Conservation (phyloP, 805 yeast species). For the Priceomyces haplophilus region DNA sequence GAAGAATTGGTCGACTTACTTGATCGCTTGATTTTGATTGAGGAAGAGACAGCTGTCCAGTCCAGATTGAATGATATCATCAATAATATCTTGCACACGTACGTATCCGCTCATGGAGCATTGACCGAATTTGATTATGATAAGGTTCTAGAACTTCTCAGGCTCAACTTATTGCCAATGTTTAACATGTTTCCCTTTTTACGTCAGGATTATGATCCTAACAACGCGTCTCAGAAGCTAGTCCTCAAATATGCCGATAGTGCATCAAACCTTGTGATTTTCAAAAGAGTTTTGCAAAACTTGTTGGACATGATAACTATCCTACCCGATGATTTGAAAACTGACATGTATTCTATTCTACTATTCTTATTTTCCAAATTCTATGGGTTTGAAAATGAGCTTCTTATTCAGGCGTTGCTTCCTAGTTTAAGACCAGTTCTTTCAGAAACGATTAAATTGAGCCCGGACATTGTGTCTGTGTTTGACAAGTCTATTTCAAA, state of each 20-base stretch:
- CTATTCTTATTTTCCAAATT: slow-evolving; percentile 60
- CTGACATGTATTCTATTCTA: slow-evolving; percentile 70
- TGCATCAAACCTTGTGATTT: slow-evolving; percentile 38
- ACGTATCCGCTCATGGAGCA: slow-evolving; percentile 36
- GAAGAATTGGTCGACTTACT: slow-evolving; percentile 73
- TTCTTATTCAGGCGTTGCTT: slow-evolving; percentile 47
- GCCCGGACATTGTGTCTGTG: slow-evolving; percentile 20
- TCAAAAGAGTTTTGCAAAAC: slow-evolving; percentile 48
- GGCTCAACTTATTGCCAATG: slow-evolving; percentile 65
- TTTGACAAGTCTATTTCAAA: slow-evolving; percentile 25
- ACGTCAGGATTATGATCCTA: slow-evolving; percentile 41
- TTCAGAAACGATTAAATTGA: slow-evolving; percentile 18
- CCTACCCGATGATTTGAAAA: slow-evolving; percentile 65
- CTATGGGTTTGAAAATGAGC: slow-evolving; percentile 42
- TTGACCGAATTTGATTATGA: slow-evolving; percentile 54
- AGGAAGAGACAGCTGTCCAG: slow-evolving; percentile 60
- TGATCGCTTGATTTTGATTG: slow-evolving; percentile 66
- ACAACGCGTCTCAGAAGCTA: slow-evolving; percentile 22
- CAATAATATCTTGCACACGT: slow-evolving; percentile 27
- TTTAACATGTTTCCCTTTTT: slow-evolving; percentile 59
- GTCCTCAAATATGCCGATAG: slow-evolving; percentile 27
- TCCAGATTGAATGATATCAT: slow-evolving; percentile 44
- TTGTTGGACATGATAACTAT: slow-evolving; percentile 60
- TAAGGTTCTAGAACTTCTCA: slow-evolving; percentile 74
- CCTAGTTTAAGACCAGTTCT: slow-evolving; percentile 38